These are phyloP conservation scores for Histomonas meleagridis DNA, from an alignment of 208 protist species.

Conservation along the genomic window DNA sequence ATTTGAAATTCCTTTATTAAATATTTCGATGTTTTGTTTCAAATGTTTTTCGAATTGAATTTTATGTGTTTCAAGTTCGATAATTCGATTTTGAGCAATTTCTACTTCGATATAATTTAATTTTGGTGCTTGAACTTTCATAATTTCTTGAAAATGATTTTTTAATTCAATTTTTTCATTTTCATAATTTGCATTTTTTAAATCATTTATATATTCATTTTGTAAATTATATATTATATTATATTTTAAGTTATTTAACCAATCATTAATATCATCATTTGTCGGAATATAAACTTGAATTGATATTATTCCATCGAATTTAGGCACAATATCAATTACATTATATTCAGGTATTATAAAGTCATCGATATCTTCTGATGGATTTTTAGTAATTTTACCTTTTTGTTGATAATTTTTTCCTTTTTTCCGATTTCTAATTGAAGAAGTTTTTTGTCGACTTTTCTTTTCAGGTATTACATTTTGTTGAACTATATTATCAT, in stretches of 20 bases:
- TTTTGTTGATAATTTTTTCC: background rate
- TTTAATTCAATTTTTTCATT: background rate
- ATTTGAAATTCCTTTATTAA: background rate
- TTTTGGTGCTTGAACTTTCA: background rate
- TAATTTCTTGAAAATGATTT: background rate
- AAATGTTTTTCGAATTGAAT: conserved; percentile 25
- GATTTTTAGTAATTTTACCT: background rate
- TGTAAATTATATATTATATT: too few relatives aligned
- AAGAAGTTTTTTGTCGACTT: background rate
- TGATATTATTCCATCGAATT: background rate
- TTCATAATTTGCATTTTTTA: too few relatives aligned
- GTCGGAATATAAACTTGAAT: background rate
- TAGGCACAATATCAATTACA: background rate
- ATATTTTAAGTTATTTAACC: too few relatives aligned
- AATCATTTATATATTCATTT: too few relatives aligned
- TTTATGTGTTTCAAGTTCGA: background rate
- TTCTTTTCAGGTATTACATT: background rate
- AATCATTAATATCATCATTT: background rate
- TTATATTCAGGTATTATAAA: background rate
- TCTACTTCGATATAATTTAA: background rate
- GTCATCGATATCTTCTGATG: background rate
- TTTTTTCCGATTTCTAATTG: background rate
- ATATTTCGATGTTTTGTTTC: background rate
- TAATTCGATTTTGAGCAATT: background rate
- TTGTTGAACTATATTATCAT: background rate